phyloP scores from a whole-genome alignment of 371 early-diverging fungal genomes.

The Mortierella sp. region DNA sequence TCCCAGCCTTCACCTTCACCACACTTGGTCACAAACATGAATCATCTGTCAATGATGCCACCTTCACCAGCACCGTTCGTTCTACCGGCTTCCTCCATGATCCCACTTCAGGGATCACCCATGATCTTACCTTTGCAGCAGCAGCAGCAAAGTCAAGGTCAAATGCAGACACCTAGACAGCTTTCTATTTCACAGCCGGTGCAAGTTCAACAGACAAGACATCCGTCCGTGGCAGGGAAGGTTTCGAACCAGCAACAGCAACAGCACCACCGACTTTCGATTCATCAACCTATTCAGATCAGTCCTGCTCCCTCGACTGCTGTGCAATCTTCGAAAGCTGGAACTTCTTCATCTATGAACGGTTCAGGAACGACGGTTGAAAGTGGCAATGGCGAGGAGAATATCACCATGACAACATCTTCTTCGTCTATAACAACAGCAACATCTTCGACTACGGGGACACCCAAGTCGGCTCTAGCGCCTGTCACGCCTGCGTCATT shows the following conservation, averaged over 20 bases:
- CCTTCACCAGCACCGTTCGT: constrained; percentile 29
- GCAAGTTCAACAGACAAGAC: constrained; percentile 17
- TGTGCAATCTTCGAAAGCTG: not conserved
- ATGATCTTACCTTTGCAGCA: constrained; percentile 42
- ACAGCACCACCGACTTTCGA: constrained; percentile 13
- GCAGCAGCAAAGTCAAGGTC: constrained; percentile 24
- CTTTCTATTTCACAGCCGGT: constrained; percentile 33
- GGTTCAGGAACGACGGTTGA: too few relatives aligned
- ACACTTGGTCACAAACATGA: constrained; percentile 31
- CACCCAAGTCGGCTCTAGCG: constrained; percentile 52
- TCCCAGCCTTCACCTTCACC: constrained; percentile 39
- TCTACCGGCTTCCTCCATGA: constrained; percentile 48
- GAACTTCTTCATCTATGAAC: not conserved
- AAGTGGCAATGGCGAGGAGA: too few relatives aligned
- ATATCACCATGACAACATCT: too few relatives aligned
- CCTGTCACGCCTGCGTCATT: constrained; percentile 76
- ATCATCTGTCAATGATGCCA: constrained; percentile 41
- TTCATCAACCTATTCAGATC: constrained; percentile 14
- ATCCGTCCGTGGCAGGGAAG: constrained; percentile 8
- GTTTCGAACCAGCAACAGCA: constrained; percentile 5
- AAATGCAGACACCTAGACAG: constrained; percentile 20
- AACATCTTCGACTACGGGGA: not conserved
- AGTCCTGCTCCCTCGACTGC: constrained; percentile 12
- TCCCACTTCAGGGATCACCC: constrained; percentile 34
- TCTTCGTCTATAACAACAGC: too few relatives aligned